Evolutionary conservation across 176 grass and related monocot species (phyloP), one percentile per base, ranked within the genome.

Genomic region (Themeda triandra): DNA sequence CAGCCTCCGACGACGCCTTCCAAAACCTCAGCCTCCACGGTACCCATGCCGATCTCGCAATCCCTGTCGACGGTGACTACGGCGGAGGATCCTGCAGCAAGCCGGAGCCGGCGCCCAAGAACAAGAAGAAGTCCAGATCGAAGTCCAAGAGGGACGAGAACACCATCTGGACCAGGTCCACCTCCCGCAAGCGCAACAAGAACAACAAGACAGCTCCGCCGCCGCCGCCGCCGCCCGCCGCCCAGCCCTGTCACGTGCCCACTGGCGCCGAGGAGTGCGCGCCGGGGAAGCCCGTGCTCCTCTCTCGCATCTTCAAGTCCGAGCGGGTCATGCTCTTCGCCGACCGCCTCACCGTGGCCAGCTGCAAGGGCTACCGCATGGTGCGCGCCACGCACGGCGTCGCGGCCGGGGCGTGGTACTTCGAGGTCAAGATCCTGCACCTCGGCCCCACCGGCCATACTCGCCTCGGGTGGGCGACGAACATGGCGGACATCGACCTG

Each of bases 351-450:
- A 77, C 91, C 12, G 84, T 92, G 18, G 53, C 76, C 86, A 88
- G 92, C 92, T 87, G 76, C 68, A 98, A 95, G 82, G 95, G 95
- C 31, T 98, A 95, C 80, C 92, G 95, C 15, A 95, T 93, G 95
- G 91, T 98, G 45, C 92, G 95, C 19, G 95, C 95, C 75, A 95
- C 92, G 40, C 85, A 92, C 13, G 91, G 95, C 6, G 77, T 95
- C 37, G 84, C 92, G 13, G 45, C 90, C 17, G 89, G 95, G 1
- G 89, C 87, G 2, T 92, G 95, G 95, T 98, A 93, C 80, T 98
- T 98, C n/a, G 95, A 98, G 85, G 78, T 92, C 82, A 90, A 80
- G 84, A 80, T 98, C 13, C 33, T 82, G 62, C 89, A 77, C 81
- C 85, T 95, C 14, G 91, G 89, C 12, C 37, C 79, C 71, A 80